Percentiles rank a stretch among this genome's conserved stretches.
These are phyloP conservation scores for Noccaea bulbosa DNA, from an alignment of 345 rosid genomes.

Conservation along the genomic window DNA sequence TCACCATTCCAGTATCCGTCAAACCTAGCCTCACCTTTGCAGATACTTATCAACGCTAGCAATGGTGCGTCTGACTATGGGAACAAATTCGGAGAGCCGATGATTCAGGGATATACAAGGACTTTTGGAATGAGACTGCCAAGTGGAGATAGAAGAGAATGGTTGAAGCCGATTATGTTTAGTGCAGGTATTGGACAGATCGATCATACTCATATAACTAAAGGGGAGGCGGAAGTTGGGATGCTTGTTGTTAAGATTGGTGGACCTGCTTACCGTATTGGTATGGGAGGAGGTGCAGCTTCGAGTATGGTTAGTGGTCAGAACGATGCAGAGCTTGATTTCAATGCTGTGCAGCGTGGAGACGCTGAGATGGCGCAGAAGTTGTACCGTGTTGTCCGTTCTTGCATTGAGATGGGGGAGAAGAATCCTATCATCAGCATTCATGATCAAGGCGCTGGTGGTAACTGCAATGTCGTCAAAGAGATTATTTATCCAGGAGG, in stretches of 20 bases:
- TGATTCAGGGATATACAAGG: slow-evolving; percentile 90
- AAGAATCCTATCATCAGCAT: slow-evolving; percentile 90
- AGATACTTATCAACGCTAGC: slow-evolving; percentile 88
- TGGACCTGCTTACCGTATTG: slow-evolving; percentile 96
- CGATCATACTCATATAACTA: slow-evolving; percentile 79
- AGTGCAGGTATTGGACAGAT: slow-evolving; percentile 95
- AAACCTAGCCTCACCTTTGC: slow-evolving; percentile 84
- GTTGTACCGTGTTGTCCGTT: slow-evolving; percentile 82
- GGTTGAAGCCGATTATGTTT: slow-evolving; percentile 99
- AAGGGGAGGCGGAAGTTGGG: slow-evolving; percentile 87
- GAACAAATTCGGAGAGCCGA: slow-evolving; percentile 93
- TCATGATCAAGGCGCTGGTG: slow-evolving; percentile 98
- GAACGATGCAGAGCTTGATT: slow-evolving; percentile 94
- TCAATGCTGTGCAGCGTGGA: slow-evolving; percentile 97
- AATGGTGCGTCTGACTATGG: slow-evolving; percentile 98
- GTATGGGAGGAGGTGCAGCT: slow-evolving; percentile 99
- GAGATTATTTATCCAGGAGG: slow-evolving; percentile 93
- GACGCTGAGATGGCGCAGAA: slow-evolving; percentile 99
- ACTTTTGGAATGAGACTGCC: slow-evolving; percentile 94
- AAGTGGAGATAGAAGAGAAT: slow-evolving; percentile 91
- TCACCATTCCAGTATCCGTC: slow-evolving; percentile 72
- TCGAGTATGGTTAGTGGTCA: slow-evolving; percentile 99
- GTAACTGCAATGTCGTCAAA: slow-evolving; percentile 96
- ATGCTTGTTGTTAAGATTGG: slow-evolving; percentile 97
- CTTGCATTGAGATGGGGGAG: slow-evolving; percentile 94